Evolutionary conservation across 169 alveolate species (phyloP), one percentile per base, ranked within the genome.

Genomic region (Plasmodium gonderi): DNA sequence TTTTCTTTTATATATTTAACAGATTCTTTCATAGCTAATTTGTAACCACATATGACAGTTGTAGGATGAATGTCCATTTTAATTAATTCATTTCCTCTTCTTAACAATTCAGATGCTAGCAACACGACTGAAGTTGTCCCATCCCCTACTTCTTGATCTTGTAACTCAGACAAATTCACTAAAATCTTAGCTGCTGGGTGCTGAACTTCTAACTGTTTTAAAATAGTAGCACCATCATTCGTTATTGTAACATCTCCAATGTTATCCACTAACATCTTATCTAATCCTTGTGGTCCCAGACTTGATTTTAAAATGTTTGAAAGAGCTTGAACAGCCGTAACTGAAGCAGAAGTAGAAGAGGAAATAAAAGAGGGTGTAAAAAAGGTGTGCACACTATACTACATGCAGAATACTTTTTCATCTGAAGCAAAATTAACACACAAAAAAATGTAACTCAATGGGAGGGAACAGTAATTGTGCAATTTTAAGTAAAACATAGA

Each of bases 171-270:
- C 49, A 99, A 95, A 67, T 99, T 99, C 8, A 98, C 99, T 78
- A 98, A 96, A 17, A 98, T 98, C 95, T 98, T 98, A 14, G 99
- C 99, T 23, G 99, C 99, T n/a, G 99, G 99, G 93, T 99, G 99
- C 94, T 99, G 99, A 38, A 99, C 99, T 93, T 99, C 99, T 76
- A 99, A 96, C 94, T 98, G 99, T 93, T 98, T 98, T 75, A 99
- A 94, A 79, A 99, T 99, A 29, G 99, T 99, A 20, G 99, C 99
- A 11, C 99, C 99, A 92, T 99, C 99, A 93, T 99, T 99, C 36
- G 99, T 98, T 47, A 99, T 98, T 47, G 98, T 97, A 33, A 99
- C 99, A 91, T 99, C 99, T n/a, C 99, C 99, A 23, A 99, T 97
- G 76, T 98, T 99, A 89, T 99, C 99, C 75, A 99, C 99, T 38